Conservation (phyloP, 768 basidiomycete genomes). For the Nidula microcarpa region DNA sequence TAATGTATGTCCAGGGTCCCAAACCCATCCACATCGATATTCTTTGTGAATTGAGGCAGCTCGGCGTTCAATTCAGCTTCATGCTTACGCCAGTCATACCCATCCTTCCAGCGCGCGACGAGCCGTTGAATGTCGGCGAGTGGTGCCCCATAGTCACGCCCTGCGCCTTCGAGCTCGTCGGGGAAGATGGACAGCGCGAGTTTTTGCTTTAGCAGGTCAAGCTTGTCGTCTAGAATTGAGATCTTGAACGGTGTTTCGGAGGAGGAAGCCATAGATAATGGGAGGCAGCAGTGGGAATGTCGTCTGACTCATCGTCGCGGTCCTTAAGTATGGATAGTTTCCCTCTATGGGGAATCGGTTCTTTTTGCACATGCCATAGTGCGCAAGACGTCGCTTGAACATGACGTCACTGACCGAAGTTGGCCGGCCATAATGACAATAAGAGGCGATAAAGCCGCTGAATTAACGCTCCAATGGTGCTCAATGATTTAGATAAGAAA, state of each 20-base stretch:
- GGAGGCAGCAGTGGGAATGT: too few relatives aligned
- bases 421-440: too few relatives aligned
- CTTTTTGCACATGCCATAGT: too few relatives aligned
- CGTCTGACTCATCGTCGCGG: too few relatives aligned
- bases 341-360: too few relatives aligned
- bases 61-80: slow-evolving; percentile 41
- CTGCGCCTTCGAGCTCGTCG: slow-evolving; percentile 16
- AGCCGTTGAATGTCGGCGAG: slow-evolving; percentile 36
- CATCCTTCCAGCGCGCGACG: slow-evolving; percentile 33
- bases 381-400: too few relatives aligned
- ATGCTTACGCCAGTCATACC: slow-evolving; percentile 38
- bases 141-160: slow-evolving; percentile 35
- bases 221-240: slow-evolving; percentile 9
- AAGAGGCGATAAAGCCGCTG: too few relatives aligned
- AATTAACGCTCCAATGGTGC: too few relatives aligned
- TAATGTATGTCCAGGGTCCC: slow-evolving; percentile 43
- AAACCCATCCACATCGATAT: slow-evolving; percentile 40
- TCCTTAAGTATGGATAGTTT: too few relatives aligned
- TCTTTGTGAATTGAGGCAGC: slow-evolving; percentile 47
- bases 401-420: too few relatives aligned
- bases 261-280: too few relatives aligned
- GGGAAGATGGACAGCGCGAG: slow-evolving; percentile 13
- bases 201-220: slow-evolving; percentile 10
- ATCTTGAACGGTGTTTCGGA: slow-evolving; percentile 9
- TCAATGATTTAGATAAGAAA: too few relatives aligned